Percentiles rank a stretch among this genome's conserved stretches.
These are phyloP conservation scores for Exserohilum rostratum DNA, from an alignment of 2,329 filamentous ascomycete species.

Conservation along the genomic window DNA sequence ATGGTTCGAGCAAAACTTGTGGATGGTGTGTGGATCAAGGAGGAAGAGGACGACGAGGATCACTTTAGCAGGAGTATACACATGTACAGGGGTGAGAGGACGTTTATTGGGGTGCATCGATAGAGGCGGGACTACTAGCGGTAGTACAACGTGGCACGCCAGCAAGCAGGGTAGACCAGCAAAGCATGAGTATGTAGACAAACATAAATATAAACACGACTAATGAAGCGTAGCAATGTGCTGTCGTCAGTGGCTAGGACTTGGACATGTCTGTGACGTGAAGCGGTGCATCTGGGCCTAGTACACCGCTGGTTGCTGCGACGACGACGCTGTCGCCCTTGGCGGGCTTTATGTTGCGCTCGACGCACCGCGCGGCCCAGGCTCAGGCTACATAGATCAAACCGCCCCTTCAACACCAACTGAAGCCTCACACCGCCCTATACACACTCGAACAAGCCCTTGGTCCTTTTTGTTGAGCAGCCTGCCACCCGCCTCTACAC, in stretches of 20 bases:
- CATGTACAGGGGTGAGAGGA: constrained; percentile 43
- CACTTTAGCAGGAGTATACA: constrained; percentile 41
- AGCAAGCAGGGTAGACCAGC: too few species aligned
- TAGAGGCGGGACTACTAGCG: too few species aligned
- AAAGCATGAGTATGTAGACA: too few species aligned
- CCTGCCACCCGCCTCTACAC: not conserved
- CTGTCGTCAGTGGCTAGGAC: not conserved
- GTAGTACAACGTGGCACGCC: not conserved
- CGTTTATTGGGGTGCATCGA: constrained; percentile 43
- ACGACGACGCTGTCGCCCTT: constrained; percentile 11
- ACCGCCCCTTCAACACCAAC: constrained; percentile 27
- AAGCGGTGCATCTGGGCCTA: not conserved
- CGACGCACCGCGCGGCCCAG: constrained; percentile 31
- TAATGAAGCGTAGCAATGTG: not conserved
- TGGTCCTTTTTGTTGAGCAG: constrained; percentile 10
- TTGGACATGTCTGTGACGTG: not conserved
- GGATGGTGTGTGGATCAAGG: constrained; percentile 51
- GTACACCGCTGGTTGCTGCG: constrained; percentile 16
- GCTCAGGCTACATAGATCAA: constrained; percentile 28
- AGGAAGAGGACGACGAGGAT: constrained; percentile 43
- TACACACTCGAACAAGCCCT: constrained; percentile 5
- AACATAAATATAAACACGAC: not conserved
- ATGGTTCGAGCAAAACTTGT: constrained; percentile 46
- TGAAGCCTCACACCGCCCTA: constrained; percentile 15
- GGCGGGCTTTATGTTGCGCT: constrained; percentile 31